These are phyloP conservation scores for Zasmidium citrigriseum DNA, from an alignment of 2,329 filamentous ascomycete genomes.

Conservation along the genomic window DNA sequence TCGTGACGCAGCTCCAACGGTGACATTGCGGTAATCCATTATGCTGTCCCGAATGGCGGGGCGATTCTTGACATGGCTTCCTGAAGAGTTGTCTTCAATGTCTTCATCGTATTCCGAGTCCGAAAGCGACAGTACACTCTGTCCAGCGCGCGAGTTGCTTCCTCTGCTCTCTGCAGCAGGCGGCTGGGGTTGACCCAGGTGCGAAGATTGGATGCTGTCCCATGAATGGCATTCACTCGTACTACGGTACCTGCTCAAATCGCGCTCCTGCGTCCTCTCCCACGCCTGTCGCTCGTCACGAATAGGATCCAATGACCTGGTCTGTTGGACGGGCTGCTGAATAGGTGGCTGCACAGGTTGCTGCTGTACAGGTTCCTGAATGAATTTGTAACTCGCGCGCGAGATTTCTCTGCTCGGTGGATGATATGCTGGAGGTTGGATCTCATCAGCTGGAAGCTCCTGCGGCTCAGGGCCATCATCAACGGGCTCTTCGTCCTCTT, in stretches of 20 bases:
- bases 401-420: conserved; percentile 11
- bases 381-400: conserved; percentile 12
- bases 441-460: conserved; percentile 25
- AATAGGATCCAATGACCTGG: neutral
- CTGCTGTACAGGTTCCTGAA: conserved; percentile 9
- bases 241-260: conserved; percentile 1
- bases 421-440: conserved; percentile 21
- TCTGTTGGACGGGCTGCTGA: conserved; percentile 17
- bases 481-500: conserved; percentile 18
- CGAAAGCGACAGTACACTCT: conserved; percentile 19
- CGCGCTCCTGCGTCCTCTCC: neutral
- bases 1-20: conserved; percentile 19
- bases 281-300: neutral
- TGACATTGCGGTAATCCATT: conserved; percentile 19
- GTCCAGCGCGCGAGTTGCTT: conserved; percentile 8
- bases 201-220: conserved; percentile 26
- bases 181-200: conserved; percentile 9
- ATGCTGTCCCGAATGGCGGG: conserved; percentile 26
- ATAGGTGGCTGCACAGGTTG: neutral
- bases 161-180: conserved; percentile 4
- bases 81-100: conserved; percentile 2
- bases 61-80: conserved; percentile 4
- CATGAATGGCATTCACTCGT: conserved; percentile 15
- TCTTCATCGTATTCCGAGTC: conserved; percentile 20
- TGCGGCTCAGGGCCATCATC: conserved; percentile 25